These are phyloP conservation scores for Lachnellula arida DNA, from an alignment of 2,329 filamentous ascomycete species.

Conservation along the genomic window DNA sequence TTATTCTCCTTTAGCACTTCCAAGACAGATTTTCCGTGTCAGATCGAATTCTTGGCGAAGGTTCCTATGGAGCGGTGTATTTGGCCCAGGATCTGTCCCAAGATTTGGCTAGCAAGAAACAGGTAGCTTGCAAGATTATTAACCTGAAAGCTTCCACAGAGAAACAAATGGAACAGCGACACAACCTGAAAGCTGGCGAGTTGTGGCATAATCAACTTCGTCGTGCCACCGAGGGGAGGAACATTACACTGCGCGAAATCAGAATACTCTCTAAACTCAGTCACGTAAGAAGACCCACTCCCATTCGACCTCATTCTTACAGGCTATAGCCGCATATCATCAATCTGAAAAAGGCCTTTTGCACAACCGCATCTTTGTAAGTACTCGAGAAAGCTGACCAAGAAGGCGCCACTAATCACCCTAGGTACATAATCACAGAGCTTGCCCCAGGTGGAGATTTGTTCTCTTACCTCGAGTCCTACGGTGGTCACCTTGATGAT, in stretches of 20 bases:
- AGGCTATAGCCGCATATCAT: conserved; percentile 50
- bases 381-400: conserved; percentile 12
- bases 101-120: conserved; percentile 47
- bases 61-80: conserved; percentile 49
- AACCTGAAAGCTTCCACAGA: conserved; percentile 36
- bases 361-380: conserved; percentile 44
- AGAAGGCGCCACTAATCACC: conserved; percentile 4
- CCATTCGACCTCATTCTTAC: neutral
- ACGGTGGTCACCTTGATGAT: conserved; percentile 23
- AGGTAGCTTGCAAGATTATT: conserved; percentile 66
- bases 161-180: neutral
- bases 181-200: neutral
- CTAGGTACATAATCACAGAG: conserved; percentile 52
- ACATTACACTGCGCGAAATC: conserved; percentile 44
- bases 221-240: conserved; percentile 28
- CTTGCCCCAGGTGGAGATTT: conserved; percentile 45
- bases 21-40: conserved; percentile 44
- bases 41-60: conserved; percentile 47
- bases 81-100: conserved; percentile 37
- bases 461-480: conserved; percentile 27
- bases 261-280: conserved; percentile 49
- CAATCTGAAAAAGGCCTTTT: conserved; percentile 46
- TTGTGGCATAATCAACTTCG: conserved; percentile 14
- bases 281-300: conserved; percentile 40
- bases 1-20: conserved; percentile 38